phyloP scores from a whole-genome alignment of 352 stramenopile genomes.

The Phytophthora sansomeana region DNA sequence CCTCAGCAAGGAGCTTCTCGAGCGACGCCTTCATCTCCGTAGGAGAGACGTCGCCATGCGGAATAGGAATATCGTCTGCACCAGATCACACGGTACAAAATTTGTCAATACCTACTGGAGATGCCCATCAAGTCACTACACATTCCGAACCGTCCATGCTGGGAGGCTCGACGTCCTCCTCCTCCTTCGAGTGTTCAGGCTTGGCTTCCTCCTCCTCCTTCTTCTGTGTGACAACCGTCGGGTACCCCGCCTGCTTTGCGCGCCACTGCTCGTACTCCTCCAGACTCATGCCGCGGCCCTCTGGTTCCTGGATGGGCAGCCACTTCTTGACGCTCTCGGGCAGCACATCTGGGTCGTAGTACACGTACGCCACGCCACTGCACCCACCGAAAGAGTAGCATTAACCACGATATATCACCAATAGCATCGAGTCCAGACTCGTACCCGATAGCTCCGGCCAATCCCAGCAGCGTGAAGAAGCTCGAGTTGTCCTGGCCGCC shows the following conservation, averaged over 20 bases:
- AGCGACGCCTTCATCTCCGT: constrained; percentile 78
- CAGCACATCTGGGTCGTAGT: constrained; percentile 87
- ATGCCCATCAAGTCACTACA: not conserved
- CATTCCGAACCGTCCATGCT: constrained; percentile 37
- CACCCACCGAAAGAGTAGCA: constrained; percentile 1
- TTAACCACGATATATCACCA: not conserved
- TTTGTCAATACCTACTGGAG: not conserved
- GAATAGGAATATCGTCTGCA: constrained; percentile 59
- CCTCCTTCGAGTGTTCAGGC: constrained; percentile 39
- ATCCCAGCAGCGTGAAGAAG: constrained; percentile 79
- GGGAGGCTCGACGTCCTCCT: constrained; percentile 46
- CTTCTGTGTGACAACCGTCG: constrained; percentile 34
- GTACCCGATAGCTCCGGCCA: constrained; percentile 72
- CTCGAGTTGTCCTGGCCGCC: constrained; percentile 82
- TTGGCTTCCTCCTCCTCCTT: constrained; percentile 50
- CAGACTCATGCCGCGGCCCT: constrained; percentile 86
- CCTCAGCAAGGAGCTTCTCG: constrained; percentile 77
- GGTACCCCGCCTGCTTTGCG: constrained; percentile 69
- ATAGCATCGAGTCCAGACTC: not conserved
- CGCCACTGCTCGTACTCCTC: constrained; percentile 91
- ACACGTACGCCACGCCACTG: constrained; percentile 83
- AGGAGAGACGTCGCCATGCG: constrained; percentile 59
- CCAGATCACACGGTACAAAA: not conserved
- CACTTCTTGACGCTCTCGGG: constrained; percentile 77
- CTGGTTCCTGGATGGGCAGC: constrained; percentile 81